Percentiles rank a stretch among this genome's conserved stretches.
These are phyloP conservation scores for Elsinoe fawcettii DNA, from an alignment of 2,329 filamentous ascomycete species.

Conservation along the genomic window DNA sequence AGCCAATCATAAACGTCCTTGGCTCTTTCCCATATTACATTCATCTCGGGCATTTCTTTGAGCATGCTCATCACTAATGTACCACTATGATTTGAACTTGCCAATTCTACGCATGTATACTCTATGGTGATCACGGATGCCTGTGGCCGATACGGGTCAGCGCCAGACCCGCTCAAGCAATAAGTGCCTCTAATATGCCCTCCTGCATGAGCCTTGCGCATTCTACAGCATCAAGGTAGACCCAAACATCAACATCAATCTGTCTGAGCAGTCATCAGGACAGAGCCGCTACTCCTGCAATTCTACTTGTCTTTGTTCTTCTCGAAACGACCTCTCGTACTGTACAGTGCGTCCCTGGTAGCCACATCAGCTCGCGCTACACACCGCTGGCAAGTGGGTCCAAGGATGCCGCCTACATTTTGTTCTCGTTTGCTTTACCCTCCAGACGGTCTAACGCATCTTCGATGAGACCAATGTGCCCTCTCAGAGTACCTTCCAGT, in stretches of 20 bases:
- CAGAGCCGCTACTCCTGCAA: constrained; percentile 2
- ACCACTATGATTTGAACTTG: too few relatives aligned
- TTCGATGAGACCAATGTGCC: constrained; percentile 43
- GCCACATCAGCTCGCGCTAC: neutral
- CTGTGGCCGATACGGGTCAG: too few relatives aligned
- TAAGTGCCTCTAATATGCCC: too few relatives aligned
- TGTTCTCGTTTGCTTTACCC: constrained; percentile 31
- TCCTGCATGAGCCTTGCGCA: neutral
- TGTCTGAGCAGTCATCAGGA: neutral
- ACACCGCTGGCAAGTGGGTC: constrained; percentile 1
- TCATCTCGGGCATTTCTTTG: neutral
- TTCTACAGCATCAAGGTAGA: neutral
- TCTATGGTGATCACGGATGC: too few relatives aligned
- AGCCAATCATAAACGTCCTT: constrained; percentile 1
- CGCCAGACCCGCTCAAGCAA: too few relatives aligned
- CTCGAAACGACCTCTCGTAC: constrained; percentile 24
- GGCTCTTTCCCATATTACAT: constrained; percentile 1
- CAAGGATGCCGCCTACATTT: constrained; percentile 27
- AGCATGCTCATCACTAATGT: neutral
- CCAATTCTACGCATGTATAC: too few relatives aligned
- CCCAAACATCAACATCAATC: neutral
- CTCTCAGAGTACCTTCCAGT: constrained; percentile 40
- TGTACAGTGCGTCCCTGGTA: constrained; percentile 24
- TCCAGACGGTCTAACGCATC: constrained; percentile 40
- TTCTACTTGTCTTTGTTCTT: constrained; percentile 19